Evolutionary conservation across 2,329 filamentous ascomycete genomes (phyloP).

Genomic region (Calonectria henricotiae): DNA sequence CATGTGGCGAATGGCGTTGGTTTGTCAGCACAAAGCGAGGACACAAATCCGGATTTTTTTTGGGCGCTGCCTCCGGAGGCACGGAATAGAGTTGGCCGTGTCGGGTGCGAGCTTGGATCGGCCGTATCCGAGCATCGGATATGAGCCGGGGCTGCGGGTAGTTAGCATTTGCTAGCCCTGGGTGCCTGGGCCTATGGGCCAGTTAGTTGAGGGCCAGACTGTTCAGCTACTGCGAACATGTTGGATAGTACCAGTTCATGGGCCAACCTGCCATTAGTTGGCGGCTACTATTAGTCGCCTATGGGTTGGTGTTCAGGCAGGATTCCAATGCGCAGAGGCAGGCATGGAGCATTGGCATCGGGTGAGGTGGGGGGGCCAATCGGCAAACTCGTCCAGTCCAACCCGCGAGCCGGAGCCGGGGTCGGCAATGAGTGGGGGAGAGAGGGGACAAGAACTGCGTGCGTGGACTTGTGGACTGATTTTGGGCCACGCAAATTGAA

Average conservation of each 20-base stretch:
- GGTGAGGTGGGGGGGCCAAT: constrained; percentile 29
- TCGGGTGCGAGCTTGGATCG: constrained; percentile 4
- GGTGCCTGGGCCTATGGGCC: not conserved
- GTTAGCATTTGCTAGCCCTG: constrained; percentile 14
- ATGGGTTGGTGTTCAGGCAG: constrained; percentile 2
- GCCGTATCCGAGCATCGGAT: constrained; percentile 19
- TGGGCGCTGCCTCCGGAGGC: not conserved
- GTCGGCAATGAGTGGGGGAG: constrained; percentile 29
- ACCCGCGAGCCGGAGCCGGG: constrained; percentile 28
- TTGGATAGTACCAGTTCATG: constrained; percentile 4
- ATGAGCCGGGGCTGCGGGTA: constrained; percentile 5
- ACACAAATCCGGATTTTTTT: not conserved
- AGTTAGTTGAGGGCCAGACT: not conserved
- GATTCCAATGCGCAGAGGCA: constrained; percentile 20
- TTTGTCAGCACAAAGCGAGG: constrained; percentile 6
- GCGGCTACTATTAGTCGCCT: constrained; percentile 5
- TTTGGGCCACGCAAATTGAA: not conserved
- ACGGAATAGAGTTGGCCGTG: constrained; percentile 32
- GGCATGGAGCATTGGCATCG: constrained; percentile 18
- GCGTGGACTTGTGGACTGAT: constrained; percentile 7
- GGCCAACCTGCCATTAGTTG: not conserved
- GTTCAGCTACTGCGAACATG: constrained; percentile 17
- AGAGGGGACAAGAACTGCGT: not conserved
- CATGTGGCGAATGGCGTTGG: constrained; percentile 28
- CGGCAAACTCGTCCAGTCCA: constrained; percentile 7